A percentile compares a stretch with the other conserved stretches of the same genome.
Conservation (phyloP, 2,329 filamentous ascomycete species). For the Fusarium haematococcum region DNA sequence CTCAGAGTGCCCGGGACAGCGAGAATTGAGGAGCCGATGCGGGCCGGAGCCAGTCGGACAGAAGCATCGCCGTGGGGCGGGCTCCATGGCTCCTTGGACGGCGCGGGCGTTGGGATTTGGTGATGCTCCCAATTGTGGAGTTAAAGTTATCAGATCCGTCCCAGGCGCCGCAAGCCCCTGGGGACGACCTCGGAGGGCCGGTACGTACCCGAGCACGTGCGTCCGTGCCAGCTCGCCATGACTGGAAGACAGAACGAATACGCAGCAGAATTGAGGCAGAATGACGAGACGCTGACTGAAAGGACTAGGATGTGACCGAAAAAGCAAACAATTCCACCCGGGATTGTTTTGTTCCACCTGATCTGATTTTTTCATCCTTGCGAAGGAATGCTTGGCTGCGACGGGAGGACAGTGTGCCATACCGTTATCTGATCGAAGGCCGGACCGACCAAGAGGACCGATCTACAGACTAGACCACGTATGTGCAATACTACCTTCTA, state of each 20-base stretch:
- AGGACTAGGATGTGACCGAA: not conserved
- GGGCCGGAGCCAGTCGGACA: constrained; percentile 22
- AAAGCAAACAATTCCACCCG: constrained; percentile 4
- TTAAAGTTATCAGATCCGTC: constrained; percentile 49
- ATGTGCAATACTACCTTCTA: not conserved
- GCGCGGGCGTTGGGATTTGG: constrained; percentile 20
- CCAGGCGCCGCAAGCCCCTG: constrained; percentile 28
- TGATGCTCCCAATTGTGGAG: constrained; percentile 38
- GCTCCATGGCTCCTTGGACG: constrained; percentile 19
- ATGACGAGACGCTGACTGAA: constrained; percentile 5
- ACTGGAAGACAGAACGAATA: not conserved
- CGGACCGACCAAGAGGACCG: not conserved
- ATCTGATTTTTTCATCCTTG: constrained; percentile 10
- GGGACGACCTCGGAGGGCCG: not conserved
- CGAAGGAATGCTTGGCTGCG: not conserved
- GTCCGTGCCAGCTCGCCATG: not conserved
- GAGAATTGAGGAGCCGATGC: constrained; percentile 4
- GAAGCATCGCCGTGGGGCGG: constrained; percentile 30
- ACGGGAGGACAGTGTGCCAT: constrained; percentile 11
- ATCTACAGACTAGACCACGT: constrained; percentile 4
- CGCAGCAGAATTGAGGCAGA: not conserved
- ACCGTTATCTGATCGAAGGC: constrained; percentile 34
- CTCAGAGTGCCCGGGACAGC: constrained; percentile 2
- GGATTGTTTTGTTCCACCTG: constrained; percentile 19
- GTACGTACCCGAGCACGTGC: not conserved